These are phyloP conservation scores for Kurtzmaniella fragi DNA, from an alignment of 805 yeast genomes.

Conservation along the genomic window DNA sequence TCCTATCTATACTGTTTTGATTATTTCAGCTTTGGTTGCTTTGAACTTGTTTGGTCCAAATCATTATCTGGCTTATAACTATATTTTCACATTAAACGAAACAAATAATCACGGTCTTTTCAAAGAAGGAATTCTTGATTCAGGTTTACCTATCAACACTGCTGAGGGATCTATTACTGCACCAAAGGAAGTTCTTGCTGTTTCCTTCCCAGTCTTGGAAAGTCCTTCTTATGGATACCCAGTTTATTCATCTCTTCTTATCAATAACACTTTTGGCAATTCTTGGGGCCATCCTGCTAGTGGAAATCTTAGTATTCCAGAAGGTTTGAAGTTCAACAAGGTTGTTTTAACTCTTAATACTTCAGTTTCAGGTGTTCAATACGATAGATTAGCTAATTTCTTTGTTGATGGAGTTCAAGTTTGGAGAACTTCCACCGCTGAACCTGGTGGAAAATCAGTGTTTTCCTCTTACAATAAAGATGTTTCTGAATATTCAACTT, in stretches of 20 bases:
- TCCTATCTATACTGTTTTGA: not conserved
- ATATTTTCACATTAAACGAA: not conserved
- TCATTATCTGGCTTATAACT: not conserved
- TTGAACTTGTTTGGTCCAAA: too few species aligned
- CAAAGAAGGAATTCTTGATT: too few species aligned
- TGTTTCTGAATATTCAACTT: conserved; percentile 46
- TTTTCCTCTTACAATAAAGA: conserved; percentile 57
- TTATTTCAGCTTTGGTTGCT: not conserved
- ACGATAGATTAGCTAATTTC: conserved; percentile 61
- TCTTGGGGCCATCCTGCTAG: conserved; percentile 57
- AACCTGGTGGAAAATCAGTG: conserved; percentile 45
- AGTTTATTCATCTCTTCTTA: conserved; percentile 34
- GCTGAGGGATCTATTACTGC: conserved; percentile 1
- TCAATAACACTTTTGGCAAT: conserved; percentile 49
- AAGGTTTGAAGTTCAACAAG: conserved; percentile 39
- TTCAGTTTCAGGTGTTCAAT: conserved; percentile 54
- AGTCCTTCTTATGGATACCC: conserved; percentile 22
- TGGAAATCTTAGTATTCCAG: conserved; percentile 39
- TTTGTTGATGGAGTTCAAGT: conserved; percentile 59
- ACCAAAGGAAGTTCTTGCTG: conserved; percentile 18
- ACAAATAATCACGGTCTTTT: too few species aligned
- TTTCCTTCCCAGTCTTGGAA: conserved; percentile 22
- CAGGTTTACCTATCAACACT: not conserved
- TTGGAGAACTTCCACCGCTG: conserved; percentile 80
- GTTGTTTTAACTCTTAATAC: conserved; percentile 52